These are phyloP conservation scores for Cerioporus squamosus DNA, from an alignment of 1,284 basidiomycete species.

Conservation along the genomic window DNA sequence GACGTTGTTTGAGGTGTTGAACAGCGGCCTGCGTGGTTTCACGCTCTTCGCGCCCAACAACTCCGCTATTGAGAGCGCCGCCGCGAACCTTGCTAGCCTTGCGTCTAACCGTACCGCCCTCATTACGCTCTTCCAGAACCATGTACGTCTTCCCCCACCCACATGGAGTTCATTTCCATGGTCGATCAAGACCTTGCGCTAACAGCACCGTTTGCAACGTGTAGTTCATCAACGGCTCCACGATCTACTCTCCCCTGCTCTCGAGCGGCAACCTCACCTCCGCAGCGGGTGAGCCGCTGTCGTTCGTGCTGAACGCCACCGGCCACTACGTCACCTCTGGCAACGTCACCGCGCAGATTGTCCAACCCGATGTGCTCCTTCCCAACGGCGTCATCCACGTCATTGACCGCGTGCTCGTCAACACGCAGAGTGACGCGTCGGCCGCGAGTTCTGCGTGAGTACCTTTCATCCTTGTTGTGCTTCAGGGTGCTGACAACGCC, in stretches of 20 bases:
- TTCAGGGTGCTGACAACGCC: no score
- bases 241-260: conserved; percentile 65
- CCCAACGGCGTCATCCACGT: conserved; percentile 78
- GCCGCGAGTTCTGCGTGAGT: conserved; percentile 64
- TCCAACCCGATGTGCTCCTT: conserved; percentile 66
- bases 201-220: background rate
- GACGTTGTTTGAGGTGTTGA: conserved; percentile 45
- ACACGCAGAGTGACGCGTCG: conserved; percentile 49
- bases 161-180: no score
- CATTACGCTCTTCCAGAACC: conserved; percentile 58
- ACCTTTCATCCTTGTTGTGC: no score
- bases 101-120: conserved; percentile 52
- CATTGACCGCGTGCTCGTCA: conserved; percentile 65
- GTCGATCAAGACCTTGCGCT: no score
- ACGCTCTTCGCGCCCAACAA: conserved; percentile 75
- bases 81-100: conserved; percentile 39
- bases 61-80: conserved; percentile 47
- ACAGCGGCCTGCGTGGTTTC: conserved; percentile 50
- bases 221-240: conserved; percentile 72
- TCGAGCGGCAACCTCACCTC: conserved; percentile 48
- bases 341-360: conserved; percentile 59
- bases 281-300: conserved; percentile 62
- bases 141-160: conserved; percentile 48
- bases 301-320: conserved; percentile 58
- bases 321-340: conserved; percentile 65